Evolutionary conservation across 108 stramenopile genomes (phyloP).

Genomic region (Skeletonema grethae): DNA sequence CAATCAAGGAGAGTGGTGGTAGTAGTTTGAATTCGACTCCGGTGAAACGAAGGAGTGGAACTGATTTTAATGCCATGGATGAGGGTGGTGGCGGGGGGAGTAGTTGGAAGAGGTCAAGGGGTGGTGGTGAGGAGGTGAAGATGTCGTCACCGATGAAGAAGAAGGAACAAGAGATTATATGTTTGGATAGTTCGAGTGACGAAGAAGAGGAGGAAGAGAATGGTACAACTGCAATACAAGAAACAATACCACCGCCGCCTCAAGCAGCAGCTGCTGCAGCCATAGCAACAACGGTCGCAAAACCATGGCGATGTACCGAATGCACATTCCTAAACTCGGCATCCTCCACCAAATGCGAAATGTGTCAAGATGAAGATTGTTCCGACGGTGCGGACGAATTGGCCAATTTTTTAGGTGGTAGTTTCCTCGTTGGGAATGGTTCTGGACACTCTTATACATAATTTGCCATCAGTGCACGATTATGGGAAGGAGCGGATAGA

Average conservation of each 20-base stretch:
- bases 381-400: slow-evolving; percentile 36
- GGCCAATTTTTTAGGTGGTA: slow-evolving; percentile 35
- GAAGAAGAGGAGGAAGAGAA: slow-evolving; percentile 24
- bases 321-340: slow-evolving; percentile 43
- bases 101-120: slow-evolving; percentile 3
- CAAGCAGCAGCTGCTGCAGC: slow-evolving; percentile 7
- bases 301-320: slow-evolving; percentile 39
- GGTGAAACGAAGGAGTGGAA: not conserved
- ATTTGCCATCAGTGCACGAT: not conserved
- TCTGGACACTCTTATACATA: slow-evolving; percentile 10
- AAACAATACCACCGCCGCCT: not conserved
- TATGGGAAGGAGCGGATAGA: slow-evolving; percentile 15
- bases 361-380: slow-evolving; percentile 47
- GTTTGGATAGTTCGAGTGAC: slow-evolving; percentile 36
- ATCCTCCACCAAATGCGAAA: slow-evolving; percentile 17
- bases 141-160: not conserved
- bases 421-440: not conserved
- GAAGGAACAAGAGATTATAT: slow-evolving; percentile 33
- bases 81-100: no score
- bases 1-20: not conserved
- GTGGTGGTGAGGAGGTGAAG: slow-evolving; percentile 8
- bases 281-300: not conserved
- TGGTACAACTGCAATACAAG: not conserved
- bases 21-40: not conserved
- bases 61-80: slow-evolving; percentile 1